phyloP scores from a whole-genome alignment of 2,329 filamentous ascomycete genomes.

The Penicillium sp. region DNA sequence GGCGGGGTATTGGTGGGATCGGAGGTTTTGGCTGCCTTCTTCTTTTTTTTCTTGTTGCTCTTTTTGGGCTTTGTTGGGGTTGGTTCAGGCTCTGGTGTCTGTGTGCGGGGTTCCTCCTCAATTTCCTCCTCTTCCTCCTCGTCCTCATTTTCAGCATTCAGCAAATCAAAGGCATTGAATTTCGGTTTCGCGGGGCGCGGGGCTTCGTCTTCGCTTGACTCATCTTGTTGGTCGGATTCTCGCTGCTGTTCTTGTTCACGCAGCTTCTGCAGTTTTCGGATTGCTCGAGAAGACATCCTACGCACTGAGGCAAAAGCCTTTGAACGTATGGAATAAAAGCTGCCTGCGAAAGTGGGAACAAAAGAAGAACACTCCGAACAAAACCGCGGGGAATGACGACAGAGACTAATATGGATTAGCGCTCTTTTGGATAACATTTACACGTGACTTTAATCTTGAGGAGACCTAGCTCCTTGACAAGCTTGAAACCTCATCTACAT shows the following conservation, averaged over 20 bases:
- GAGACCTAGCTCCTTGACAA: conserved; percentile 10
- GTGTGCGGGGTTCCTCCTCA: conserved; percentile 32
- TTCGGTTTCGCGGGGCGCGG: conserved; percentile 40
- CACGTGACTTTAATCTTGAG: conserved; percentile 26
- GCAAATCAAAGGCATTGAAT: conserved; percentile 54
- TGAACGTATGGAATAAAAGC: background rate
- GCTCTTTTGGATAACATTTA: background rate
- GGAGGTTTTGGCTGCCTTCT: conserved; percentile 41
- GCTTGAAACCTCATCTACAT: conserved; percentile 10
- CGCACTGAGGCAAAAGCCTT: background rate
- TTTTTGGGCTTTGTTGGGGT: conserved; percentile 34
- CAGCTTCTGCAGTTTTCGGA: conserved; percentile 63
- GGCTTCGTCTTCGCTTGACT: conserved; percentile 43
- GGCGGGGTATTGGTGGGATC: conserved; percentile 21
- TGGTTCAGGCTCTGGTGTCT: conserved; percentile 19
- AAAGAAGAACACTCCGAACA: conserved; percentile 4
- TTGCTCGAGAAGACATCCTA: conserved; percentile 63
- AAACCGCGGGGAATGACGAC: conserved; percentile 37
- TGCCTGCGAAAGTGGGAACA: background rate
- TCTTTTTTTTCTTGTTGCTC: conserved; percentile 62
- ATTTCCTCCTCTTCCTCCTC: conserved; percentile 33
- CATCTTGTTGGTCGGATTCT: conserved; percentile 39
- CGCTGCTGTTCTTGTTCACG: conserved; percentile 56
- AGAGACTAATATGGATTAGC: conserved; percentile 28
- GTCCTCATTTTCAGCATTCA: conserved; percentile 47